Percentiles rank a stretch among this genome's conserved stretches.
phyloP scores from a whole-genome alignment of 345 rosid genomes.

The Trapa incisa region DNA sequence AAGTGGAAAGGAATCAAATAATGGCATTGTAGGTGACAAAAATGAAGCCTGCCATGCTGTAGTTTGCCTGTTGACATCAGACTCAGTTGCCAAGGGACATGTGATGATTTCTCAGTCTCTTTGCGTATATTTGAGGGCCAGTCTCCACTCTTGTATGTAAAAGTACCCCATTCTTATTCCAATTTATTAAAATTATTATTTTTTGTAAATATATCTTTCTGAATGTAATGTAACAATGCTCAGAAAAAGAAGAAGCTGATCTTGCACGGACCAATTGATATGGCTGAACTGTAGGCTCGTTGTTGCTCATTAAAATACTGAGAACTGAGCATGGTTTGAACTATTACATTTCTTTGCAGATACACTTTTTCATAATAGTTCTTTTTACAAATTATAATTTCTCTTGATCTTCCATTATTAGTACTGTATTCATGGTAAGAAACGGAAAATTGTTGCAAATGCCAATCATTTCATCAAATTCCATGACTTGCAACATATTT shows the following conservation, averaged over 20 bases:
- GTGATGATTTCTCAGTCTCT: conserved; percentile 59
- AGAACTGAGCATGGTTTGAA: neutral
- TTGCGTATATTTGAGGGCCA: conserved; percentile 56
- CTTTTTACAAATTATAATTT: neutral
- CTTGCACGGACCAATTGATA: neutral
- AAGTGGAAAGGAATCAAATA: conserved; percentile 28
- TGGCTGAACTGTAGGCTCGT: neutral
- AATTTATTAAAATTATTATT: neutral
- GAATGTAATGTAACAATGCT: neutral
- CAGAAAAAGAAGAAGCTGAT: neutral
- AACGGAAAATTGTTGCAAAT: neutral
- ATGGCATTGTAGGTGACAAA: conserved; percentile 28
- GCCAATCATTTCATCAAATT: neutral
- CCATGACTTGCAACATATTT: neutral
- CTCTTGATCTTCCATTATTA: neutral
- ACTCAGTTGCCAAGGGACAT: conserved; percentile 70
- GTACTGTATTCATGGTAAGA: neutral
- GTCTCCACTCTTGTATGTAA: conserved; percentile 79
- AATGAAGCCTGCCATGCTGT: conserved; percentile 21
- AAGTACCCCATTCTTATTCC: neutral
- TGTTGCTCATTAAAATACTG: neutral
- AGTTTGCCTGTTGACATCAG: conserved; percentile 16
- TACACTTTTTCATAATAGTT: neutral
- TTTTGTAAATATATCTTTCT: neutral
- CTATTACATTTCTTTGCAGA: neutral